Evolutionary conservation across 345 rosid genomes (phyloP).

Genomic region (Camelina laxa): DNA sequence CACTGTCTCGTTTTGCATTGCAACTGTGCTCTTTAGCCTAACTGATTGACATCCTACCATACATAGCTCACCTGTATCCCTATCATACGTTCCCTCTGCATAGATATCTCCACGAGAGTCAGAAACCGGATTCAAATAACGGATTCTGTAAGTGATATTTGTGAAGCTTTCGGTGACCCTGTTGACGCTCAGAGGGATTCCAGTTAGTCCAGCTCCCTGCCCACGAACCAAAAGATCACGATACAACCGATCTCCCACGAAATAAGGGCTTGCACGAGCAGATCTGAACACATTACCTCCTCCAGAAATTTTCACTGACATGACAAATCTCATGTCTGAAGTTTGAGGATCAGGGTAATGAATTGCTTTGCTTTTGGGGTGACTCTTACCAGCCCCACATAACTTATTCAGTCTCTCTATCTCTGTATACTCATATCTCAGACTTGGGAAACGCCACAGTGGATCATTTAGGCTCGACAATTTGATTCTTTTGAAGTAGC

Average conservation of each 20-base stretch:
- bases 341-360: conserved; percentile 62
- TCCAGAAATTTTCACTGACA: conserved; percentile 53
- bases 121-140: conserved; percentile 39
- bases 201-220: conserved; percentile 20
- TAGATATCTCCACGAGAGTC: conserved; percentile 54
- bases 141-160: conserved; percentile 71
- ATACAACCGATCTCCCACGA: conserved; percentile 61
- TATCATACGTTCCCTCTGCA: conserved; percentile 80
- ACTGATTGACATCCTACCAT: conserved; percentile 79
- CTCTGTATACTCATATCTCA: conserved; percentile 66
- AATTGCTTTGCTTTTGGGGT: conserved; percentile 50
- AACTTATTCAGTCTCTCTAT: conserved; percentile 45
- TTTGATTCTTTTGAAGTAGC: conserved; percentile 54
- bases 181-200: conserved; percentile 37
- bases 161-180: conserved; percentile 46
- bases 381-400: conserved; percentile 49
- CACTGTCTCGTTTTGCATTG: conserved; percentile 40
- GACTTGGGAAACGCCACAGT: conserved; percentile 46
- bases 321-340: conserved; percentile 69
- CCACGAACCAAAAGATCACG: conserved; percentile 17
- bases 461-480: conserved; percentile 49
- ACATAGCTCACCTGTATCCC: conserved; percentile 68
- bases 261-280: conserved; percentile 67
- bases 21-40: conserved; percentile 30
- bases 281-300: conserved; percentile 46